Evolutionary conservation across 1,139 yeast species (phyloP), one percentile per base, ranked within the genome.

Genomic region (Meyerozyma guilliermondii): DNA sequence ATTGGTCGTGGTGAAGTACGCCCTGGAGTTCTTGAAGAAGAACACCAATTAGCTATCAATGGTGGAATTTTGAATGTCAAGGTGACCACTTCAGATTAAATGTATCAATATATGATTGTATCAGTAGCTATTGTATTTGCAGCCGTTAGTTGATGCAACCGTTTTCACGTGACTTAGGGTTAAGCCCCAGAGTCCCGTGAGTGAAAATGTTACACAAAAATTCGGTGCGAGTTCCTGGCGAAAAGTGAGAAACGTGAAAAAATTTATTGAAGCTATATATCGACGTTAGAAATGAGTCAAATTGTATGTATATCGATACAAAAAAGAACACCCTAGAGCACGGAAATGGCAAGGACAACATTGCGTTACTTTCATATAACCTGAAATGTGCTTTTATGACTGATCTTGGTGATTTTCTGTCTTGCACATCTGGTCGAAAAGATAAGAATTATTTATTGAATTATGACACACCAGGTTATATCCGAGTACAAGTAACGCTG

Each of bases 1-100:
- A 49, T 88, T 40, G 95, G 87, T 13, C 73, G 71, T 41, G 81
- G 79, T 5, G 59, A 62, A 18, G 50, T 80, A 35, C 54, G 55
- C 11, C 63, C 80, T n/a, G 76, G 74, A 16, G 68, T 54, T 30
- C 46, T 60, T 40, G 63, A 65, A 52, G 68, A 66, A 17, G 60
- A 62, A 35, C 43, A 67, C 27, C 46, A 51, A 4, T 52, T 71
- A 39, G 50, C 52, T 5, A 60, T 60, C 11, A 65, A 60, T 5
- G 48, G 50, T 5, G 77, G 75, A 18, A 54, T 52, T 9, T 55
- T 71, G 50, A 48, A 52, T 16, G 56, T 69, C 11, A 60, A 60
- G 44, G 50, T 71, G 46, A 60, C 50, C 39, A 39, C 41, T 11
- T 27, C 22, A 9, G 29, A 24, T 11, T 36, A 36, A 23, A 37